Evolutionary conservation across 352 stramenopile genomes (phyloP), one percentile per base, ranked within the genome.

Genomic region (Phytophthora quininea): DNA sequence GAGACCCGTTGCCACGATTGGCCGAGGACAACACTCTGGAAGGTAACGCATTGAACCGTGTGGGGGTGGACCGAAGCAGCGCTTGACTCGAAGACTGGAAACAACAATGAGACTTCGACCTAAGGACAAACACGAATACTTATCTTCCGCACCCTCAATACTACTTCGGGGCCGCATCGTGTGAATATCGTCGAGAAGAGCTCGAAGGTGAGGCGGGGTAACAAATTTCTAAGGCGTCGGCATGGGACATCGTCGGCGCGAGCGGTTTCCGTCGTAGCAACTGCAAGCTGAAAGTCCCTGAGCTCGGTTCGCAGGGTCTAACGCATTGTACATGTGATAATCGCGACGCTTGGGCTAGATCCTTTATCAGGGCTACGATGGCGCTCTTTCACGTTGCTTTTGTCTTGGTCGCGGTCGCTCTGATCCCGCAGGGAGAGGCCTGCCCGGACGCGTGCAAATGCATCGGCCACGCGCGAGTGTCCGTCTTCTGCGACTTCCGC

Each of bases 401-500:
- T 33, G 49, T 49, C 9, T 9, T 67, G 40, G 11, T 43, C n/a
- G 37, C 40, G 45, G 31, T 66, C 52, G 32, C 72, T 58, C 38
- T 62, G 52, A 30, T 71, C 3, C 24, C 49, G 37, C 40, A 8
- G 8, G 35, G 46, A 3, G 42, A 53, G 2, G 62, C 64, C 19
- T 93, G 83, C 32, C 85, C 87, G 10, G 65, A 61, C 1, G 69
- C 75, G 27, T 93, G 85, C 31, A 70, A 86, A 33, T 95, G 87
- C 67, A 85, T 92, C 42, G 84, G 84, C 27, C 67, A 71, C n/a
- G 69, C 74, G 29, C 80, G 83, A 29, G 74, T 93, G 19, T 84
- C 82, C 14, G 86, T 95, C 9, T 88, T 92, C 64, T 93, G 87
- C 57, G 84, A 95, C 61, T 93, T 90, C 46, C 82, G 80, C 29